These are phyloP conservation scores for Chlorella sp. DNA, from an alignment of 139 green algal genomes.

Conservation along the genomic window DNA sequence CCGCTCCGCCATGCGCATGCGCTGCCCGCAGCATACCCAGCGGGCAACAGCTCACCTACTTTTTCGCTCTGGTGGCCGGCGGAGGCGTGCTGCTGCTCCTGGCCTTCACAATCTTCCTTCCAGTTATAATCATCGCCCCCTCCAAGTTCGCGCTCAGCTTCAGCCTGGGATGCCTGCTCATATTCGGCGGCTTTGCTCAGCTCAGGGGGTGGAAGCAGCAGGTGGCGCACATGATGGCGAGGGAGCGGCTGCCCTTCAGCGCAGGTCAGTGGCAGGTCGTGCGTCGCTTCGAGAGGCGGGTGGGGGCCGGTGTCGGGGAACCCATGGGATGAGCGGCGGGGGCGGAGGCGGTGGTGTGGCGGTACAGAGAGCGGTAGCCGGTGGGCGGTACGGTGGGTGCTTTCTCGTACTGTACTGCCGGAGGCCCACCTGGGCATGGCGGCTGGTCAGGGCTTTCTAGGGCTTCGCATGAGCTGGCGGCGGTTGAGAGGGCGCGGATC, in stretches of 20 bases:
- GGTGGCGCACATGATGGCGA: conserved; percentile 75
- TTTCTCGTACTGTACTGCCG: too few relatives aligned
- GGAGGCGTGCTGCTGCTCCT: conserved; percentile 76
- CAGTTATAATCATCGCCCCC: conserved; percentile 83
- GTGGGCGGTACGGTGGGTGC: too few relatives aligned
- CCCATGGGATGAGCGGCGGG: too few relatives aligned
- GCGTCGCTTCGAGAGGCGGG: too few relatives aligned
- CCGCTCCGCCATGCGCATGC: too few relatives aligned
- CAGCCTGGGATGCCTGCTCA: conserved; percentile 68
- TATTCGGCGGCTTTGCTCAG: conserved; percentile 72
- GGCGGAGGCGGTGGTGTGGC: too few relatives aligned
- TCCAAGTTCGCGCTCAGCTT: conserved; percentile 94
- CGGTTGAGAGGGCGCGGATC: too few relatives aligned
- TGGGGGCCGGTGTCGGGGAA: too few relatives aligned
- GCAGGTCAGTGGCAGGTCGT: conserved; percentile 39
- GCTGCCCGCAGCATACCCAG: conserved; percentile 42
- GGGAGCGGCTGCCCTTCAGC: conserved; percentile 74
- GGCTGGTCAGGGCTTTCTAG: too few relatives aligned
- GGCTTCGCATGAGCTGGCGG: too few relatives aligned
- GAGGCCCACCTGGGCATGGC: too few relatives aligned
- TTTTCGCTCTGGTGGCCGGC: conserved; percentile 46
- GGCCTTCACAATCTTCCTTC: conserved; percentile 86
- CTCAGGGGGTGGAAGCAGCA: conserved; percentile 78
- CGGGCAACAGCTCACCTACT: conserved; percentile 33
- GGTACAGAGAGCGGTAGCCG: too few relatives aligned